Conservation (phyloP, 2,329 filamentous ascomycete species). For the Allantophomopsis cytisporea region DNA sequence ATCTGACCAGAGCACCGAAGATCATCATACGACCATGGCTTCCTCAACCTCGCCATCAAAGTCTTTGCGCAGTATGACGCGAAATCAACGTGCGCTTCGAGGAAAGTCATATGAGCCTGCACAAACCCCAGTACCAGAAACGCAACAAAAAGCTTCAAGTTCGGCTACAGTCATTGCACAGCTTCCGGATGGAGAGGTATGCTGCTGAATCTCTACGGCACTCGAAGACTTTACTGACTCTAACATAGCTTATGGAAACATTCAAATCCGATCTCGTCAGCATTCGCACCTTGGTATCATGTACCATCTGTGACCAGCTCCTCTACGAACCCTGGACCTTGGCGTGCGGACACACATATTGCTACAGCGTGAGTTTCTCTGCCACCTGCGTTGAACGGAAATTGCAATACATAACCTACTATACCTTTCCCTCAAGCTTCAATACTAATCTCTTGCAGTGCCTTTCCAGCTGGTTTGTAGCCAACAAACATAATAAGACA, state of each 20-base stretch:
- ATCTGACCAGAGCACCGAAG: too few species aligned
- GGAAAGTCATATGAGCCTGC: not conserved
- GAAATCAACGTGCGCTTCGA: not conserved
- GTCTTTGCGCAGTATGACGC: not conserved
- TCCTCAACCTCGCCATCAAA: not conserved
- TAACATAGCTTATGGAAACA: slow-evolving; percentile 9
- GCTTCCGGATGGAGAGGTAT: not conserved
- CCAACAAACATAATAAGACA: slow-evolving; percentile 40
- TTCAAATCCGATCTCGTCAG: slow-evolving; percentile 38
- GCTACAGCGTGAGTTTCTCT: slow-evolving; percentile 40
- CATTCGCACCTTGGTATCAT: slow-evolving; percentile 46
- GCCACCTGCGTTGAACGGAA: not conserved
- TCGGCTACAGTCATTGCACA: too few species aligned
- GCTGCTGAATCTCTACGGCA: not conserved
- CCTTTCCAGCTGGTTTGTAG: slow-evolving; percentile 21
- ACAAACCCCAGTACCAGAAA: too few species aligned
- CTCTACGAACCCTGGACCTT: slow-evolving; percentile 59
- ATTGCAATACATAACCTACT: too few species aligned
- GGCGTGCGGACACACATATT: slow-evolving; percentile 58
- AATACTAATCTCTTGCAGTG: slow-evolving; percentile 14
- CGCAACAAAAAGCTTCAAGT: too few species aligned
- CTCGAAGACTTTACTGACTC: slow-evolving; percentile 1
- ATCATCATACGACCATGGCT: too few species aligned
- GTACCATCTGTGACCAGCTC: slow-evolving; percentile 54
- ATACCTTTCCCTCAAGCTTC: not conserved